phyloP scores from a whole-genome alignment of 2,329 filamentous ascomycete genomes.

The Bipolaris cookei region DNA sequence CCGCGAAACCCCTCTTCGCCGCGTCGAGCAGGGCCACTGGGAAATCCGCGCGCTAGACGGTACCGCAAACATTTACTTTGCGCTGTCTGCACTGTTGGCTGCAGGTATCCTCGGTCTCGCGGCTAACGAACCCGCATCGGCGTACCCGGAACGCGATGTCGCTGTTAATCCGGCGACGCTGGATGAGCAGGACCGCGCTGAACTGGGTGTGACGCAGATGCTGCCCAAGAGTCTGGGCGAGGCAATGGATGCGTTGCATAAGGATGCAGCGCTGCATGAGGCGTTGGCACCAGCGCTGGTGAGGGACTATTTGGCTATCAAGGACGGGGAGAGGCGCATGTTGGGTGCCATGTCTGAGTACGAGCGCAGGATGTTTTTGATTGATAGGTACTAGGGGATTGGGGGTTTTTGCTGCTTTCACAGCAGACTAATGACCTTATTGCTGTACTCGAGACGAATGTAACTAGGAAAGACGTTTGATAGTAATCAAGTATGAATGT shows the following conservation, averaged over 20 bases:
- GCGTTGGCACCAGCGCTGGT: slow-evolving; percentile 61
- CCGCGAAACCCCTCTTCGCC: slow-evolving; percentile 74
- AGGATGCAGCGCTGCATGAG: slow-evolving; percentile 56
- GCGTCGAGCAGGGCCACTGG: slow-evolving; percentile 72
- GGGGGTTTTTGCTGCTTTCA: not conserved
- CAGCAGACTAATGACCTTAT: too few relatives aligned
- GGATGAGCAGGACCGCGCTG: slow-evolving; percentile 51
- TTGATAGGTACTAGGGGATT: slow-evolving; percentile 65
- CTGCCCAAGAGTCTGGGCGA: slow-evolving; percentile 63
- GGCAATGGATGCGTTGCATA: slow-evolving; percentile 60
- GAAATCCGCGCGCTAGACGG: slow-evolving; percentile 82
- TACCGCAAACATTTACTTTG: slow-evolving; percentile 78
- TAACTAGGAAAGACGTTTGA: not conserved
- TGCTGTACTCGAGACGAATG: not conserved
- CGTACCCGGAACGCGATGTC: slow-evolving; percentile 65
- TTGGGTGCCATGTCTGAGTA: slow-evolving; percentile 57
- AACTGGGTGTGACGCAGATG: slow-evolving; percentile 61
- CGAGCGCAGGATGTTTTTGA: slow-evolving; percentile 64
- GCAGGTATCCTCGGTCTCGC: slow-evolving; percentile 65
- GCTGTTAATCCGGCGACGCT: slow-evolving; percentile 33
- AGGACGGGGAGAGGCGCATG: slow-evolving; percentile 63
- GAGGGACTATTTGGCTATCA: slow-evolving; percentile 63
- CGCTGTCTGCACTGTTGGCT: slow-evolving; percentile 65
- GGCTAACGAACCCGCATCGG: slow-evolving; percentile 48
- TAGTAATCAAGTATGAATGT: not conserved